phyloP scores from a whole-genome alignment of 805 yeast genomes.

The Saccharomycopsis malanga region DNA sequence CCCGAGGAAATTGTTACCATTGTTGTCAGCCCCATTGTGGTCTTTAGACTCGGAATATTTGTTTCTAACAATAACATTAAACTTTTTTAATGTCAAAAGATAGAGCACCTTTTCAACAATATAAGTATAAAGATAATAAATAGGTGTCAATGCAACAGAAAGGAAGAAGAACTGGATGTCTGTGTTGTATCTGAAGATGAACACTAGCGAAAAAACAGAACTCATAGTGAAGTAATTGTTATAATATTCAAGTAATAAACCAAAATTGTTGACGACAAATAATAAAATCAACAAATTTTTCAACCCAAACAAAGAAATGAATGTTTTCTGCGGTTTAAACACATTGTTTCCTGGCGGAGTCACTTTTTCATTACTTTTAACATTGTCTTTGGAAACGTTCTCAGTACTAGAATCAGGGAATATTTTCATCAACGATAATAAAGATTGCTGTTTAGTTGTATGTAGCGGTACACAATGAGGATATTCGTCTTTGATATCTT shows the following conservation, averaged over 20 bases:
- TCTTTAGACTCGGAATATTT: slow-evolving; percentile 5
- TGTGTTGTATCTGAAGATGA: slow-evolving; percentile 29
- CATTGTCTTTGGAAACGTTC: background rate
- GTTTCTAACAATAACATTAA: slow-evolving; percentile 12
- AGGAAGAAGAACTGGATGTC: slow-evolving; percentile 25
- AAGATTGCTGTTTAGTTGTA: slow-evolving; percentile 11
- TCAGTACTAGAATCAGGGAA: slow-evolving; percentile 2
- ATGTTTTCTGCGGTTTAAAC: background rate
- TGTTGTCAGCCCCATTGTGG: background rate
- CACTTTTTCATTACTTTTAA: background rate
- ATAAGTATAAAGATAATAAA: slow-evolving; percentile 32
- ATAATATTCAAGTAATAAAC: slow-evolving; percentile 34
- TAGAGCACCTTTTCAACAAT: slow-evolving; percentile 30
- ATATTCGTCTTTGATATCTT: slow-evolving; percentile 17
- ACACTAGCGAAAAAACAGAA: slow-evolving; percentile 27
- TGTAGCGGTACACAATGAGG: slow-evolving; percentile 22
- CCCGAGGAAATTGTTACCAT: slow-evolving; percentile 19
- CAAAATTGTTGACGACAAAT: slow-evolving; percentile 33
- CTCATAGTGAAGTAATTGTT: slow-evolving; percentile 29
- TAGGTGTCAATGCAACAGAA: slow-evolving; percentile 26
- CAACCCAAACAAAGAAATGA: slow-evolving; percentile 28
- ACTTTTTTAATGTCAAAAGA: slow-evolving; percentile 16
- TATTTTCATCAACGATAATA: slow-evolving; percentile 16
- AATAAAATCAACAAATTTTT: slow-evolving; percentile 34
- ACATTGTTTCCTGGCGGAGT: background rate